phyloP scores from a whole-genome alignment of 2,329 filamentous ascomycete genomes.

The Aspergillus persii region DNA sequence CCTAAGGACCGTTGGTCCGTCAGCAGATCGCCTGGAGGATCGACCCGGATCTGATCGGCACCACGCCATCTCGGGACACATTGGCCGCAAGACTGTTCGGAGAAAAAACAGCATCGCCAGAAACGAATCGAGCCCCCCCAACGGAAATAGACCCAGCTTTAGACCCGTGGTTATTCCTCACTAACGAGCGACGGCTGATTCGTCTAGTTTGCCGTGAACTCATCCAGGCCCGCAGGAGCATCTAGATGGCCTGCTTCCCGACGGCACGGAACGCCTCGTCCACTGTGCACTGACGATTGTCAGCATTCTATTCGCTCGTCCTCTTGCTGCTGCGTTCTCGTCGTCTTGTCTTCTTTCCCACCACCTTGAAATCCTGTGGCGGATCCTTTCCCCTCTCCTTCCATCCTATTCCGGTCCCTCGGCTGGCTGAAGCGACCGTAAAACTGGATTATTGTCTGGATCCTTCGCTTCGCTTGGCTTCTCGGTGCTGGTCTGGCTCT shows the following conservation, averaged over 20 bases:
- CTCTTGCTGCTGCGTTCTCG: neutral
- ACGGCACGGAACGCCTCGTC: neutral
- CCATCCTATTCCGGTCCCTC: neutral
- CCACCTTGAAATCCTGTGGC: neutral
- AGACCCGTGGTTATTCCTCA: neutral
- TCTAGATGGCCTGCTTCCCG: neutral
- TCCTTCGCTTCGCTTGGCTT: neutral
- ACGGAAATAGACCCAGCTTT: too few relatives aligned
- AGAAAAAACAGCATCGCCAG: neutral
- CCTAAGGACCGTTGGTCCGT: neutral
- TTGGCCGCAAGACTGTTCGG: neutral
- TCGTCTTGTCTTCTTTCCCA: neutral
- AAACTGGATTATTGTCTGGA: neutral
- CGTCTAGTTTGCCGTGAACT: neutral
- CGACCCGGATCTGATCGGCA: neutral
- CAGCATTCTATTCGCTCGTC: neutral
- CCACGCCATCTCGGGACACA: constrained; percentile 11
- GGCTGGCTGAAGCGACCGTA: neutral
- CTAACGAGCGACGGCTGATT: neutral
- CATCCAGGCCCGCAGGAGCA: too few relatives aligned
- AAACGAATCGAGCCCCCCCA: neutral
- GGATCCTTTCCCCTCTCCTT: neutral
- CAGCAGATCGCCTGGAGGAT: neutral
- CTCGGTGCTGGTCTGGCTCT: neutral
- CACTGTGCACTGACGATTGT: neutral